Percentiles rank a stretch among this genome's conserved stretches.
Evolutionary conservation across 371 early-diverging fungal genomes (phyloP).

Genomic region (Mucor lusitanicus): DNA sequence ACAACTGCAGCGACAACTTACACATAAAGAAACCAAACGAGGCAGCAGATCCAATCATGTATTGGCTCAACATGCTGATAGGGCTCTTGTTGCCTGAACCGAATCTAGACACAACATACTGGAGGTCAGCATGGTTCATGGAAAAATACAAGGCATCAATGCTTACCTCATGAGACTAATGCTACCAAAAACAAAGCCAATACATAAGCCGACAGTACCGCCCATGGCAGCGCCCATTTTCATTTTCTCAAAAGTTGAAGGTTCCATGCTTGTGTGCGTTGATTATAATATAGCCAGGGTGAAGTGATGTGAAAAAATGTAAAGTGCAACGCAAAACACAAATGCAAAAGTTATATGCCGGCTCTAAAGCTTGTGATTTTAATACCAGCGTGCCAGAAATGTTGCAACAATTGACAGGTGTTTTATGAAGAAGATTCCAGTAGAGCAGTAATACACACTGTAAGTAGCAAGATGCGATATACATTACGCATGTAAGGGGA

Average conservation of each 20-base stretch:
- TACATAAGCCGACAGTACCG: conserved; percentile 80
- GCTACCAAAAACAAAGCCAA: conserved; percentile 80
- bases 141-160: background rate
- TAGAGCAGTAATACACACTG: background rate
- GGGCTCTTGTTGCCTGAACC: conserved; percentile 49
- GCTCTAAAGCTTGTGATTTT: background rate
- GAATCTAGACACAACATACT: conserved; percentile 38
- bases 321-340: background rate
- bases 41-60: conserved; percentile 57
- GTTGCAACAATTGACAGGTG: background rate
- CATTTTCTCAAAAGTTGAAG: conserved; percentile 68
- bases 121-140: too few species aligned
- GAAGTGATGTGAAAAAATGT: background rate
- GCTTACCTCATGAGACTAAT: conserved; percentile 69
- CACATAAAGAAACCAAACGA: conserved; percentile 62
- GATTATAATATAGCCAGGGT: background rate
- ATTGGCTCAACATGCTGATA: conserved; percentile 48
- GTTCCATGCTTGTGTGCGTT: conserved; percentile 47
- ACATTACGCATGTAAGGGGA: too few species aligned
- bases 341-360: background rate
- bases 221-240: conserved; percentile 87
- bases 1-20: conserved; percentile 8
- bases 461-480: too few species aligned
- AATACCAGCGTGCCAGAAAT: background rate
- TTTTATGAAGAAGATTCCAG: background rate